These are phyloP conservation scores for Hirsutella thompsonii DNA, from an alignment of 2,329 filamentous ascomycete genomes.

Conservation along the genomic window DNA sequence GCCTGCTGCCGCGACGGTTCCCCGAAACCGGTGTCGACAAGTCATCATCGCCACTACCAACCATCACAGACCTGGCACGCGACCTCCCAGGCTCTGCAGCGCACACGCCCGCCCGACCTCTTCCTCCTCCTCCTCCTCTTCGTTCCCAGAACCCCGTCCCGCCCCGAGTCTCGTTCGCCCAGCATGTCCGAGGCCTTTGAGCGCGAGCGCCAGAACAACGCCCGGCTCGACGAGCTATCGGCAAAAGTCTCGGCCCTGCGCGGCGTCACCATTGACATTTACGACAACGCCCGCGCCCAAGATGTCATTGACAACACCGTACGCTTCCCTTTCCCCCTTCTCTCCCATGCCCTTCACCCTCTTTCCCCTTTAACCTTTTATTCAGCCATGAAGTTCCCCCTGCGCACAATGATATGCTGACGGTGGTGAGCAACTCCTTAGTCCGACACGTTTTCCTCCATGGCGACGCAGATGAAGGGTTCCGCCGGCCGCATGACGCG, in stretches of 20 bases:
- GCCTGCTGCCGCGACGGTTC: too few relatives aligned
- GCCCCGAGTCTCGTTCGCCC: too few relatives aligned
- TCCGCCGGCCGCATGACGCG: slow-evolving; percentile 70
- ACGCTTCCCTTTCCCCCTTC: slow-evolving; percentile 16
- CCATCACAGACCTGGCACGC: too few relatives aligned
- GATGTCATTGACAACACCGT: slow-evolving; percentile 80
- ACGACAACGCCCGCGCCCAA: slow-evolving; percentile 86
- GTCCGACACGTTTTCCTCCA: slow-evolving; percentile 84
- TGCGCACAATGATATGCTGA: too few relatives aligned
- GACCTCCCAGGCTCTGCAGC: too few relatives aligned
- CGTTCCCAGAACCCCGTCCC: too few relatives aligned
- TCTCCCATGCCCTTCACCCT: neutral
- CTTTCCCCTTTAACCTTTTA: too few relatives aligned
- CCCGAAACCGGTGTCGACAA: too few relatives aligned
- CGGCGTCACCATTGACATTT: slow-evolving; percentile 92
- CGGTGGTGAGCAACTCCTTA: too few relatives aligned
- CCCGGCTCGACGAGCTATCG: slow-evolving; percentile 80
- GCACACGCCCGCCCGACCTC: neutral
- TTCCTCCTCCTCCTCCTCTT: neutral
- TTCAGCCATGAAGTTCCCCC: too few relatives aligned
- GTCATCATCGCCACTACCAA: too few relatives aligned
- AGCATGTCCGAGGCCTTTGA: slow-evolving; percentile 66
- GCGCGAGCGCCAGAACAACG: slow-evolving; percentile 84
- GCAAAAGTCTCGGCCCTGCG: slow-evolving; percentile 85
- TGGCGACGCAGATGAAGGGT: slow-evolving; percentile 71